Evolutionary conservation across 306 rosid genomes (phyloP).

Genomic region (Senna tora): DNA sequence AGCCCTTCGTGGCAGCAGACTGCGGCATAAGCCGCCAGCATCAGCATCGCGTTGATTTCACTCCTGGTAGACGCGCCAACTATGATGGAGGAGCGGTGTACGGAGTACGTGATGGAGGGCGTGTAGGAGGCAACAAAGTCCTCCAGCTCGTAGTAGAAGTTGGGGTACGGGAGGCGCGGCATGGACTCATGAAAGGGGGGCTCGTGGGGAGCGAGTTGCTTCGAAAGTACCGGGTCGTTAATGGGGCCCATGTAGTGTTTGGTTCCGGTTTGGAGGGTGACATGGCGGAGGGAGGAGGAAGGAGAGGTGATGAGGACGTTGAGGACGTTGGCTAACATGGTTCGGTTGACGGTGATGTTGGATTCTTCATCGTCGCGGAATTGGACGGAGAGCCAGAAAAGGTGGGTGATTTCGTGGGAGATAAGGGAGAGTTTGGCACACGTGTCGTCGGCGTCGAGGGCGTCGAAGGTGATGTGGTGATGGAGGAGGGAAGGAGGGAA

Average conservation of each 20-base stretch:
- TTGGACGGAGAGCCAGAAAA: slow-evolving; percentile 47
- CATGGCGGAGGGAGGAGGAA: slow-evolving; percentile 26
- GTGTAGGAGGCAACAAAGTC: slow-evolving; percentile 30
- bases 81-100: slow-evolving; percentile 47
- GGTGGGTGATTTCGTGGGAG: slow-evolving; percentile 43
- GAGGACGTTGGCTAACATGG: slow-evolving; percentile 43
- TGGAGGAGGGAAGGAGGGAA: slow-evolving; percentile 42
- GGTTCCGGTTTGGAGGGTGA: slow-evolving; percentile 50
- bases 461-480: slow-evolving; percentile 41
- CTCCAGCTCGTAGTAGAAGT: slow-evolving; percentile 52
- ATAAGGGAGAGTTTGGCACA: slow-evolving; percentile 37
- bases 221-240: neutral
- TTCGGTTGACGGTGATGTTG: slow-evolving; percentile 21
- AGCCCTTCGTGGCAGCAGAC: slow-evolving; percentile 39
- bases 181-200: slow-evolving; percentile 41
- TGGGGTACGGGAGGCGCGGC: slow-evolving; percentile 43
- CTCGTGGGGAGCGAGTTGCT: slow-evolving; percentile 25
- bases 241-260: slow-evolving; percentile 54
- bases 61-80: slow-evolving; percentile 39
- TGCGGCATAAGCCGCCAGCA: slow-evolving; percentile 22
- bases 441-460: slow-evolving; percentile 27
- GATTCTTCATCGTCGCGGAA: slow-evolving; percentile 24
- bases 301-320: slow-evolving; percentile 23
- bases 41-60: slow-evolving; percentile 16
- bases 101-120: slow-evolving; percentile 23